phyloP scores from a whole-genome alignment of 768 basidiomycete genomes.

The Hortiboletus campestris region DNA sequence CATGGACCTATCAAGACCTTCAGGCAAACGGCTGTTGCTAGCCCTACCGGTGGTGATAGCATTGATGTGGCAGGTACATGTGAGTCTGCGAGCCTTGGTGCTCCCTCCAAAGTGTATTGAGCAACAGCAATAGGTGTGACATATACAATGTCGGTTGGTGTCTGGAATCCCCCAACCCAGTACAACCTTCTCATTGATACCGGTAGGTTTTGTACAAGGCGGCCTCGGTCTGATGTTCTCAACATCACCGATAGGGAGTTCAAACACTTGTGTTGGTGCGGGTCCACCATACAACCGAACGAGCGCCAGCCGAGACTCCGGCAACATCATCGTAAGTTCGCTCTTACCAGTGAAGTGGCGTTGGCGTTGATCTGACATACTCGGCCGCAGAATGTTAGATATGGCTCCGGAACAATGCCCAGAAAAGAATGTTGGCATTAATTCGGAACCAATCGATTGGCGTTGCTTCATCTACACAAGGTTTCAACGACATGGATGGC shows the following conservation, averaged over 20 bases:
- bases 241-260: constrained; percentile 34
- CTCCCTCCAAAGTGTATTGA: background rate
- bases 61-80: constrained; percentile 60
- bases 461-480: constrained; percentile 41
- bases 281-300: constrained; percentile 45
- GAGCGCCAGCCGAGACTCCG: constrained; percentile 42
- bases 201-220: constrained; percentile 31
- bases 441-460: too few relatives aligned
- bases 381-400: constrained; percentile 43
- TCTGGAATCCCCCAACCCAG: constrained; percentile 49
- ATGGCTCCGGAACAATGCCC: constrained; percentile 53
- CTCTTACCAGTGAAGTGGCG: background rate
- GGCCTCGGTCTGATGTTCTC: background rate
- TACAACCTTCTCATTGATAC: constrained; percentile 60
- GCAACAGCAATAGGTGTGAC: constrained; percentile 40
- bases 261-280: constrained; percentile 60
- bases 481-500: constrained; percentile 49
- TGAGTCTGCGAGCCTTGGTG: constrained; percentile 10
- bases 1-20: constrained; percentile 46
- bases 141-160: constrained; percentile 51
- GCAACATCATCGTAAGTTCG: constrained; percentile 35
- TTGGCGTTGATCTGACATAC: background rate
- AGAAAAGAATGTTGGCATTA: constrained; percentile 49
- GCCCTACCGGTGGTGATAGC: constrained; percentile 19
- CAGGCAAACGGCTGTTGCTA: constrained; percentile 15